Base-by-base conservation (phyloP, 202 grass and related monocot species). In the Thinopyrum obtusiflorum region DNA sequence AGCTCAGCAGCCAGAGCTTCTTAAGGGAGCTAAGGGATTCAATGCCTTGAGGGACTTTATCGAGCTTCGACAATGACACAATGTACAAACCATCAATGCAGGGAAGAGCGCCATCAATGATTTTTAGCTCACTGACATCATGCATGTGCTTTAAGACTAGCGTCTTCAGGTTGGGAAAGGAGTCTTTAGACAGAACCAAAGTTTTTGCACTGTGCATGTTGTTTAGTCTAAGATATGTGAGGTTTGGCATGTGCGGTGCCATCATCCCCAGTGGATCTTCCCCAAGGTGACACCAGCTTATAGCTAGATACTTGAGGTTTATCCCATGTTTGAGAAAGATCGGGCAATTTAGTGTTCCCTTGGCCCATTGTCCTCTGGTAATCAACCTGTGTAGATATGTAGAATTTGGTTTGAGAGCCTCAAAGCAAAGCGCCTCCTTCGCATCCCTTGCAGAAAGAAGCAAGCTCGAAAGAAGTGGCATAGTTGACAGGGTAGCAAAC, bases 31-130 rank as follows among this genome's bases (percentile, higher is more conserved):
- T 18, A 60, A 89, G 77, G 4, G 36, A 42, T 17, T 87, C 70
- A 5, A 91, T 84, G 35, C 93, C 90, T 36, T 73, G 13, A 49
- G 93, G 88, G 10, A 95, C 80, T n/a, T 72, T 87, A 26, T 53
- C 12, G 39, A 92, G 32, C 1, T 84, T 35, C 9, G 23, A 5
- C 21, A 92, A 17, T 0, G 31, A 71, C 53, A 37, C 31, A 13
- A 95, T 7, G 8, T 83, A 63, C 60, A 95, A 25, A 27, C 12
- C 40, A 32, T 89, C 63, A n/a, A 95, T 70, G 32, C n/a, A 21
- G 9, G 15, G 28, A 82, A 95, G 49, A 24, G 84, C 75, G 0
- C 72, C 81, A 14, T 63, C 28, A 24, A 36, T 70, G 39, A 95
- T 83, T 9, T 66, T 21, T n/a, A 95, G 65, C n/a, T 80, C 21